A percentile compares a stretch with the other conserved stretches of the same genome.
Evolutionary conservation across 345 rosid genomes (phyloP).

Genomic region (Brassica carinata): DNA sequence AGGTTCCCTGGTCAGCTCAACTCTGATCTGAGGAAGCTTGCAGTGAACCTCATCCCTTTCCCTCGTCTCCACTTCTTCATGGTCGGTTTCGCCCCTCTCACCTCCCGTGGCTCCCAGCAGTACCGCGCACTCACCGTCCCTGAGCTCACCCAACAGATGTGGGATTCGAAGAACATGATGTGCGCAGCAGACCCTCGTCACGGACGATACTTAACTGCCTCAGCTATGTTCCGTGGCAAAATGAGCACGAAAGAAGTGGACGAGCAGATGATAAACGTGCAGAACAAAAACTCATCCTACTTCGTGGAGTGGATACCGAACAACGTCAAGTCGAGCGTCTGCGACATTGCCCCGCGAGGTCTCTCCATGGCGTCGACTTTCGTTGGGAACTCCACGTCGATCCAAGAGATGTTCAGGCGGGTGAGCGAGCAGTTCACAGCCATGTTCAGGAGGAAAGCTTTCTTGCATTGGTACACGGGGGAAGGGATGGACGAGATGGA

Average conservation of each 20-base stretch:
- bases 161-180: constrained; percentile 91
- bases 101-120: constrained; percentile 78
- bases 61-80: constrained; percentile 82
- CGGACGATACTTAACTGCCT: constrained; percentile 72
- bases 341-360: constrained; percentile 81
- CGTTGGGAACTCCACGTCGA: constrained; percentile 75
- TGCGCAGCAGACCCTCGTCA: constrained; percentile 79
- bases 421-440: constrained; percentile 89
- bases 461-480: constrained; percentile 86
- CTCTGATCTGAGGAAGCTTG: constrained; percentile 82
- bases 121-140: constrained; percentile 74
- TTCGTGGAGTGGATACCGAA: constrained; percentile 84
- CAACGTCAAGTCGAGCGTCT: constrained; percentile 82
- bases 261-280: constrained; percentile 84
- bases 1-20: constrained; percentile 84
- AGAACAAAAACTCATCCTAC: constrained; percentile 83
- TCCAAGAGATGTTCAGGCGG: constrained; percentile 84
- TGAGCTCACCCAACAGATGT: constrained; percentile 85
- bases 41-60: constrained; percentile 78
- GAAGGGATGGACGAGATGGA: constrained; percentile 93
- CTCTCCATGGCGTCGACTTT: constrained; percentile 80
- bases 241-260: constrained; percentile 89
- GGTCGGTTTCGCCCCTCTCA: constrained; percentile 78
- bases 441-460: constrained; percentile 88
- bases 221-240: constrained; percentile 83